Evolutionary conservation across 2,329 filamentous ascomycete genomes (phyloP), one percentile per base, ranked within the genome.

Genomic region (Pyricularia grisea): DNA sequence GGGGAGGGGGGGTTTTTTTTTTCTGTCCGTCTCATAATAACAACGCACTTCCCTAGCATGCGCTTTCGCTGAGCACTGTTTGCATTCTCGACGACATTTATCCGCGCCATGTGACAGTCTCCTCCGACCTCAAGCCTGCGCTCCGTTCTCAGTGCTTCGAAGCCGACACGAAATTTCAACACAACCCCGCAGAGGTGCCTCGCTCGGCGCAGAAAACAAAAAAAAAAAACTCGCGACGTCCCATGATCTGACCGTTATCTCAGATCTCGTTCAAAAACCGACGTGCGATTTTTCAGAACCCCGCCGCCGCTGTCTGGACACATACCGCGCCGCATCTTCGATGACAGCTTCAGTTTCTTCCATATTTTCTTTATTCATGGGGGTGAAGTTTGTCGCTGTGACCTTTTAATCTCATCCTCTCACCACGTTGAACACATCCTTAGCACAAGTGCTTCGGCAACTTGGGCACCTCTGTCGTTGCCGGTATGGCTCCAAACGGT

Each of bases 331-430:
- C 58, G 58, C n/a, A 61, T 61, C 23, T 69, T 68, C 58, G n/a
- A 63, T 68, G 70, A 64, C n/a, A 66, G 30, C 31, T 10, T 42
- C 25, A 20, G 25, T n/a, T 33, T 68, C 67, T 23, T 61, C 55
- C 42, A 65, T 68, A 42, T 60, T 36, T 67, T 68, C 68, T 61
- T 68, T n/a, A 68, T 64, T 67, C 67, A 58, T 60, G 67, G 64
- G 65, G 68, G 69, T 71, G 69, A 69, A 64, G 20, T 5, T 58
- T 58, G 67, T 58, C 65, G 66, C 60, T 65, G 50, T 64, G 14
- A 67, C 69, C 23, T 68, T 23, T 68, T 68, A 65, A 69, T 42
- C 31, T 55, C 27, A 14, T 25, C 33, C 28, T 33, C 31, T 61
- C 33, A 36, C 12, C 14, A 36, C 33, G 31, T 67, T 64, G 33